Conservation (phyloP, 306 rosid species). For the Sechiopsis laciniata region DNA sequence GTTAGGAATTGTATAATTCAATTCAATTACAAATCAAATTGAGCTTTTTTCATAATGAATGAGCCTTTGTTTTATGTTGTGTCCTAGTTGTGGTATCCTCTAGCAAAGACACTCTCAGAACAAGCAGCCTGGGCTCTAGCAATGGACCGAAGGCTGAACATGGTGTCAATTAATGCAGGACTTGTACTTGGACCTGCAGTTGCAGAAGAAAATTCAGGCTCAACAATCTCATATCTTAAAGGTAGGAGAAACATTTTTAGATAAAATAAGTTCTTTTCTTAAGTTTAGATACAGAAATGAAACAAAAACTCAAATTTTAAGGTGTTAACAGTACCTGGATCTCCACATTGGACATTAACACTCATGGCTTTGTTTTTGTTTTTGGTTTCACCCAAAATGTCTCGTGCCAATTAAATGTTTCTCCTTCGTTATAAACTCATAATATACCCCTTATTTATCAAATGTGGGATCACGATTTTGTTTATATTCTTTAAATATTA, state of each 20-base stretch:
- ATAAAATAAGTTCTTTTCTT: too few species aligned
- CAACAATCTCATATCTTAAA: constrained; percentile 40
- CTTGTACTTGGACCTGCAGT: constrained; percentile 35
- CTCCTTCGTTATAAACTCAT: too few species aligned
- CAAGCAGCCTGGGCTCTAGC: constrained; percentile 50
- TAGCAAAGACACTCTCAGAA: constrained; percentile 40
- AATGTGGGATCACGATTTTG: too few species aligned
- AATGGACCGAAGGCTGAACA: constrained; percentile 39
- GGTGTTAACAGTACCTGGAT: too few species aligned
- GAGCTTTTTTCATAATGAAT: background rate
- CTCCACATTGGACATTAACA: too few species aligned
- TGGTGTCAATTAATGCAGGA: constrained; percentile 44
- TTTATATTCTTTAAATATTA: too few species aligned
- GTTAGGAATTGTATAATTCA: constrained; percentile 4
- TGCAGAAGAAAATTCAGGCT: constrained; percentile 27
- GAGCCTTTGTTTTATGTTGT: background rate
- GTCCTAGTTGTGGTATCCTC: constrained; percentile 40
- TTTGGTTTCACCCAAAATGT: too few species aligned
- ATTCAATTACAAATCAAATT: background rate
- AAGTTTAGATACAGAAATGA: too few species aligned
- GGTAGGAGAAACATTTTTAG: constrained; percentile 20
- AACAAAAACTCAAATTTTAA: too few species aligned
- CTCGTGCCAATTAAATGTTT: too few species aligned
- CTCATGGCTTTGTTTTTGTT: too few species aligned
- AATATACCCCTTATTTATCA: too few species aligned